Base-by-base conservation (phyloP, 495 filamentous ascomycete genomes). In the Pyrenopolyporus hunteri region DNA sequence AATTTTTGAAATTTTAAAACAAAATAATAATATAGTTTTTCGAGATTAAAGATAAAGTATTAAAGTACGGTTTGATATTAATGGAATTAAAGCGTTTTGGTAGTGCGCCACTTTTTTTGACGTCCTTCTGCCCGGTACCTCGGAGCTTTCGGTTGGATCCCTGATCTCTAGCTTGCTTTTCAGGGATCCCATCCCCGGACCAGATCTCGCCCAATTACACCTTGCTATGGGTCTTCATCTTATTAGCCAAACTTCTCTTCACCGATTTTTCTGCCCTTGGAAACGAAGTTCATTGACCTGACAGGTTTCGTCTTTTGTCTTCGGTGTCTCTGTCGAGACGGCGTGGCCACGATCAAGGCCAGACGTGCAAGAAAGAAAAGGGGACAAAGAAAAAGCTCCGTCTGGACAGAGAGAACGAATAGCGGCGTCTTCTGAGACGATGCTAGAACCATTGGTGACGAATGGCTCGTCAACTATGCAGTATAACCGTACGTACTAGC, bases 191-290 rank as follows among this genome's bases (percentile, higher is more conserved):
- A 57, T 39, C 64, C 49, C 42, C 42, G 2, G 42, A 45, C 56
- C 56, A 57, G 42, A 70, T 59, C 46, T 63, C 44, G 42, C 39
- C 64, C 64, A 65, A 68, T 70, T 50, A 29, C 14, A 51, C 44
- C 43, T 57, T 26, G 26, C 43, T 62, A 40, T 56, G 50, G 9
- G 26, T 45, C 51, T 55, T 53, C 42, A 20, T 60, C 44, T 59
- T 64, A 70, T 70, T 64, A 59, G 5, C 42, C 13, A 20, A 45
- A 54, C 49, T 22, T 57, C 50, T 62, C 64, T 68, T 62, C 67
- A 70, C 67, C 64, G 67, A 67, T 67, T 40, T 39, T 70, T 70
- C n/a, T 52, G 26, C 63, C 57, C 43, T 59, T 63, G 50, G 53
- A n/a, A n/a, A 22, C 19, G n/a, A 42, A 36, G 13, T 11, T 22